A percentile compares a stretch with the other conserved stretches of the same genome.
These are phyloP conservation scores for Phoma sp. DNA, from an alignment of 2,329 filamentous ascomycete species.

Conservation along the genomic window DNA sequence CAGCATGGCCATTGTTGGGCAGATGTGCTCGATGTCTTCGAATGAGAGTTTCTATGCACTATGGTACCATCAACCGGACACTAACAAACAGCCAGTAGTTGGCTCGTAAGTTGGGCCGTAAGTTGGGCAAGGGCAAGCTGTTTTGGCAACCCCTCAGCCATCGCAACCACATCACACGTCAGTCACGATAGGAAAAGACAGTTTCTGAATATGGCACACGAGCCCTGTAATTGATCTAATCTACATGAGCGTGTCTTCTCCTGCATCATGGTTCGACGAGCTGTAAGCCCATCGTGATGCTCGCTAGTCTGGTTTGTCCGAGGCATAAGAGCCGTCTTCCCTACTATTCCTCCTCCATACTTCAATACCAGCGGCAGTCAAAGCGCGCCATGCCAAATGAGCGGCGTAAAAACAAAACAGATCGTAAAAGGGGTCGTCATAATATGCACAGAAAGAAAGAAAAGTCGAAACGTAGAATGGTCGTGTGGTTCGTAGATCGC, in stretches of 20 bases:
- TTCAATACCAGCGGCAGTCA: constrained; percentile 20
- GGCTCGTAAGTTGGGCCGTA: too few relatives aligned
- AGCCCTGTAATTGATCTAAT: constrained; percentile 17
- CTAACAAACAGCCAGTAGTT: too few relatives aligned
- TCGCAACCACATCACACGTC: not conserved
- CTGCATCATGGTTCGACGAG: constrained; percentile 15
- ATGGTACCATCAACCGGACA: too few relatives aligned
- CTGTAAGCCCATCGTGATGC: constrained; percentile 14
- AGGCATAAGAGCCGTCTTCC: constrained; percentile 15
- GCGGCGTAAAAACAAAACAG: constrained; percentile 16
- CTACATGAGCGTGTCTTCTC: constrained; percentile 26
- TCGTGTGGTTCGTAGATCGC: constrained; percentile 14
- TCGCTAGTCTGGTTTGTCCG: constrained; percentile 6
- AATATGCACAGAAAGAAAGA: constrained; percentile 39
- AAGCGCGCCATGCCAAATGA: constrained; percentile 18
- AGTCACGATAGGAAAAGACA: not conserved
- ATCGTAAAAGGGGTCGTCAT: constrained; percentile 28
- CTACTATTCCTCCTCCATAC: constrained; percentile 8
- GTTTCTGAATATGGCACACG: constrained; percentile 4
- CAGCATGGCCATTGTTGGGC: too few relatives aligned
- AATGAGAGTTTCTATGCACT: too few relatives aligned
- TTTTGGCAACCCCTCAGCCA: not conserved
- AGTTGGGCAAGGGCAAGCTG: too few relatives aligned
- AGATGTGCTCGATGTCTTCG: too few relatives aligned
- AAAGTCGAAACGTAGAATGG: constrained; percentile 18